Percentiles rank a stretch among this genome's conserved stretches.
Conservation (phyloP, 2,329 filamentous ascomycete genomes). For the Epichloe uncinata region DNA sequence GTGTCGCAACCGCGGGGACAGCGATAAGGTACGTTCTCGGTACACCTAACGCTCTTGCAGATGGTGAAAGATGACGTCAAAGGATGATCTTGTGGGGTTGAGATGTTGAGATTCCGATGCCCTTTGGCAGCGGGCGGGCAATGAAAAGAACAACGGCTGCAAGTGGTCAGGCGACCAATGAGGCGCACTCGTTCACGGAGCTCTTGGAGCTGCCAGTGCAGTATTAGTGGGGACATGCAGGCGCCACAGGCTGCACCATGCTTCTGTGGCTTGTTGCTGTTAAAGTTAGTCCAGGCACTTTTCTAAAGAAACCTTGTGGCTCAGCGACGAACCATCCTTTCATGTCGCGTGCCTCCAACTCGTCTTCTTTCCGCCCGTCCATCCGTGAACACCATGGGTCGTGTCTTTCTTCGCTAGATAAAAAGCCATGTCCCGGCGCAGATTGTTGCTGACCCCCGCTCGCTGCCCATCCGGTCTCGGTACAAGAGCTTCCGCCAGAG, state of each 20-base stretch:
- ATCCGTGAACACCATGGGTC: not conserved
- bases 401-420: not conserved
- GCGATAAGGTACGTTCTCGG: not conserved
- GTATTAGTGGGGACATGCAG: not conserved
- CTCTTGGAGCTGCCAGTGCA: not conserved
- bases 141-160: not conserved
- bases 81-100: not conserved
- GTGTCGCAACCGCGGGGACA: not conserved
- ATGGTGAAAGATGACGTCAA: not conserved
- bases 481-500: not conserved
- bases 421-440: constrained; percentile 10
- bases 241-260: not conserved
- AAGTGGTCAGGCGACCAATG: not conserved
- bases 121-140: not conserved
- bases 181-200: not conserved
- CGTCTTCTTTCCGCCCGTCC: not conserved
- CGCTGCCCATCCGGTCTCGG: not conserved
- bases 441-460: constrained; percentile 1
- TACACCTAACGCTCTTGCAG: not conserved
- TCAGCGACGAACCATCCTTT: not conserved
- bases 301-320: not conserved
- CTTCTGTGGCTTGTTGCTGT: not conserved
- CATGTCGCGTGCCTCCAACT: not conserved
- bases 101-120: not conserved
- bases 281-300: too few relatives aligned